Evolutionary conservation across 345 rosid species (phyloP), one percentile per base, ranked within the genome.

Genomic region (Conringia planisiliqua): DNA sequence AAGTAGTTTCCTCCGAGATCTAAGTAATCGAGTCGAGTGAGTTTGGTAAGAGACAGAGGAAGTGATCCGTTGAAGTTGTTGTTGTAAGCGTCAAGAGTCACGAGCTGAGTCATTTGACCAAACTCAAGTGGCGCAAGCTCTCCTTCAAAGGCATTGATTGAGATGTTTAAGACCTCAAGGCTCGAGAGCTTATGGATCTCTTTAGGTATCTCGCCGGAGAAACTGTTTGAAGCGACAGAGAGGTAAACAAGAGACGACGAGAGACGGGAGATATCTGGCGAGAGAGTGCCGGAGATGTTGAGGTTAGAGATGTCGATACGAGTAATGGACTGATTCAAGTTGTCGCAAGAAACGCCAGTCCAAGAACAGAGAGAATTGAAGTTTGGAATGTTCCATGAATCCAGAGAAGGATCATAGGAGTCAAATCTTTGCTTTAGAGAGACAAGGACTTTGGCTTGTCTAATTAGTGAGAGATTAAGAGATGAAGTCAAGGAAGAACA

Each of bases 1-100:
- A 94, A 91, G 83, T 70, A 94, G 80, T 94, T 94, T 63, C 98
- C 97, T 10, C 98, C 98, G 46, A 94, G 84, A 55, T 90, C 82
- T 78, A 94, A 90, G 85, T 82, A 63, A 75, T 68, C 71, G 42
- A 94, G 87, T 29, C 69, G 85, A 73, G 68, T 62, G 68, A 83
- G 84, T 47, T 78, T 38, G 11, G 80, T 63, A 13, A 87, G 35
- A 16, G 85, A 77, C 26, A 77, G 22, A 3, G 98, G 98, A 16
- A 94, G 90, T 5, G 85, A 71, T 5, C 89, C 90, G 13, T 85
- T 87, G 85, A 94, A 86, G 78, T 84, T 89, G 74, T 94, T 94
- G 83, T 94, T 66, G 66, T 91, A 94, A 72, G 86, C 88, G 80
- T 94, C 97, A 1, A 94, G 70, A 43, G 78, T 80, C 66, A 81